A percentile compares a stretch with the other conserved stretches of the same genome.
Evolutionary conservation across 805 yeast genomes (phyloP).

Genomic region (Komagataella pastoris): DNA sequence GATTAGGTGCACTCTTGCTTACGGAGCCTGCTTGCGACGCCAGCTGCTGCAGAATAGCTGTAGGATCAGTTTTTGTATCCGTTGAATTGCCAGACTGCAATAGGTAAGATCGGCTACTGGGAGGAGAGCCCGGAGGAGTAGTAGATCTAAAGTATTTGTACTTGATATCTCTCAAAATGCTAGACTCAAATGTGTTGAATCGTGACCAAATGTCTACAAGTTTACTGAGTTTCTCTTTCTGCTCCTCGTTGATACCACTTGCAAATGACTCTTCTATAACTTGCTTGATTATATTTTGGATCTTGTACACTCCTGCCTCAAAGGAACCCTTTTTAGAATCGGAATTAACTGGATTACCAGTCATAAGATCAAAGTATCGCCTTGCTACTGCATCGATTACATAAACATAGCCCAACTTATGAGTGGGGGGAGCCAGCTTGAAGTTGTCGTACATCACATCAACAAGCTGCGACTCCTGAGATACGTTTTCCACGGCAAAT

Average conservation of each 20-base stretch:
- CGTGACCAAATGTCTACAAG: constrained; percentile 89
- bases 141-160: constrained; percentile 46
- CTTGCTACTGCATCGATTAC: constrained; percentile 88
- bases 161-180: constrained; percentile 40
- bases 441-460: constrained; percentile 51
- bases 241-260: constrained; percentile 33
- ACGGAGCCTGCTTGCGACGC: constrained; percentile 41
- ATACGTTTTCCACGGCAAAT: constrained; percentile 57
- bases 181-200: constrained; percentile 59
- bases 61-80: constrained; percentile 27
- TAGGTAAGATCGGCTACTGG: constrained; percentile 17
- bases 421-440: constrained; percentile 60
- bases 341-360: constrained; percentile 38
- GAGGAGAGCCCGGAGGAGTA: constrained; percentile 65
- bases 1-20: constrained; percentile 9
- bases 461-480: constrained; percentile 34
- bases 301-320: constrained; percentile 57
- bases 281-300: constrained; percentile 51
- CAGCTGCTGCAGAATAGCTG: constrained; percentile 54
- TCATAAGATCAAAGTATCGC: constrained; percentile 46
- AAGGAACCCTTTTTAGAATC: constrained; percentile 56
- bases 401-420: constrained; percentile 84
- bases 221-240: constrained; percentile 64
- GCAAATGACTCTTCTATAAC: constrained; percentile 51
- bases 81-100: background rate